These are phyloP conservation scores for Cichorium intybus DNA, from an alignment of 140 eudicot genomes.

Conservation along the genomic window DNA sequence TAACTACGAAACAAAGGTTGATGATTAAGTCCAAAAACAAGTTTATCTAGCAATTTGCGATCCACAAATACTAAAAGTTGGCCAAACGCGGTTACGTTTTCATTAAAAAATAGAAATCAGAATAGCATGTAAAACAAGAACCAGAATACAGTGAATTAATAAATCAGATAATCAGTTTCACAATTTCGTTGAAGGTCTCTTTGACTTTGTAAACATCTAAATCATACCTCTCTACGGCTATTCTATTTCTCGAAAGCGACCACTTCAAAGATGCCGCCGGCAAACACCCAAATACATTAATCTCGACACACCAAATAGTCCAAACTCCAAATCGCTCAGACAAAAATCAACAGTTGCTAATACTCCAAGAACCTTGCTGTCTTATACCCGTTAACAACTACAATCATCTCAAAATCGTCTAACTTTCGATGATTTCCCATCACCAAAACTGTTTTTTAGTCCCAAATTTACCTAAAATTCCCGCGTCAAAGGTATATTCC, in stretches of 20 bases:
- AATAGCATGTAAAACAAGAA: slow-evolving; percentile 2
- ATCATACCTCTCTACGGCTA: background rate
- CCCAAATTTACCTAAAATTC: background rate
- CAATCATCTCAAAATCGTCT: slow-evolving; percentile 6
- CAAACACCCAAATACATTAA: background rate
- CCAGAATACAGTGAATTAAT: background rate
- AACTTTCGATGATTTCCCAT: slow-evolving; percentile 1
- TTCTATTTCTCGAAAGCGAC: background rate
- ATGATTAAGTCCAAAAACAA: background rate
- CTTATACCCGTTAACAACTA: background rate
- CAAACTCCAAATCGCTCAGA: background rate
- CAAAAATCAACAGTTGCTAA: background rate
- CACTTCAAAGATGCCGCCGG: slow-evolving; percentile 9
- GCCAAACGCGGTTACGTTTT: background rate
- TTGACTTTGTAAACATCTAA: background rate
- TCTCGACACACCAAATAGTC: slow-evolving; percentile 5
- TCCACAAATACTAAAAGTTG: background rate
- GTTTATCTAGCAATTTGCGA: background rate
- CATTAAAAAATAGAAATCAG: background rate
- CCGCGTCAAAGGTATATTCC: slow-evolving; percentile 27
- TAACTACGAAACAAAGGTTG: too few relatives aligned
- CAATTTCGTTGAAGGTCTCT: background rate
- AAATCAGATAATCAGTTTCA: background rate
- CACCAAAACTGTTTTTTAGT: background rate
- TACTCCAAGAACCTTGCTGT: slow-evolving; percentile 5